Evolutionary conservation across 805 yeast species (phyloP), one percentile per base, ranked within the genome.

Genomic region (Lipomyces orientalis): DNA sequence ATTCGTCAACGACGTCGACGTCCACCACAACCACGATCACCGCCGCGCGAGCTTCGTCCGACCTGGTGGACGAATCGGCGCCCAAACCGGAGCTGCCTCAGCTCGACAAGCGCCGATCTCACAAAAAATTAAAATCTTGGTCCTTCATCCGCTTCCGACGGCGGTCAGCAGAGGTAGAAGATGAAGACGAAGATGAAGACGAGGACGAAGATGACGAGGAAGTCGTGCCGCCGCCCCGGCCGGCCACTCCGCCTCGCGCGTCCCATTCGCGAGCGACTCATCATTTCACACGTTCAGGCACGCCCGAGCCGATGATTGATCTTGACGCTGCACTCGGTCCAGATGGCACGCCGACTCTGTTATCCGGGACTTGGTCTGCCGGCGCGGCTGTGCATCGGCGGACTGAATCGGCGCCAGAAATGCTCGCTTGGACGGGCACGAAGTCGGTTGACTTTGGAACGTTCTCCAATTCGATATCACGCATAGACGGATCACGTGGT

Each of bases 221-320:
- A 34, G 19, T 16, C 7, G 35, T 34, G 14, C 54, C 69, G n/a
- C 59, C 34, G 10, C 60, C 66, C 37, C 61, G 73, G 54, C 65
- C 68, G 35, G 68, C 66, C 29, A 70, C 72, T 8, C 71, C 76
- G 25, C 68, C 73, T 8, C 67, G 58, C 19, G 62, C 64, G 19
- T 69, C 70, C 25, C 62, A 67, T 46, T 63, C 66, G 22, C 67
- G 73, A 25, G 62, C 75, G 22, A 56, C 68, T 19, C 67, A 72
- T 61, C 63, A 64, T 35, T 66, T 61, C 49, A 67, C 67, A 7
- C 63, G 67, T 9, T 58, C 70, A 8, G 65, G 67, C 46, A 63
- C 73, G n/a, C 88, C 88, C 0, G 86, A 85, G 71, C 87, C 88
- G 1, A 79, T 84, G 31, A 87, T 86, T 31, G 88, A 86, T 70